Evolutionary conservation across 176 grass and related monocot species (phyloP), one percentile per base, ranked within the genome.

Genomic region (Raddia guianensis): DNA sequence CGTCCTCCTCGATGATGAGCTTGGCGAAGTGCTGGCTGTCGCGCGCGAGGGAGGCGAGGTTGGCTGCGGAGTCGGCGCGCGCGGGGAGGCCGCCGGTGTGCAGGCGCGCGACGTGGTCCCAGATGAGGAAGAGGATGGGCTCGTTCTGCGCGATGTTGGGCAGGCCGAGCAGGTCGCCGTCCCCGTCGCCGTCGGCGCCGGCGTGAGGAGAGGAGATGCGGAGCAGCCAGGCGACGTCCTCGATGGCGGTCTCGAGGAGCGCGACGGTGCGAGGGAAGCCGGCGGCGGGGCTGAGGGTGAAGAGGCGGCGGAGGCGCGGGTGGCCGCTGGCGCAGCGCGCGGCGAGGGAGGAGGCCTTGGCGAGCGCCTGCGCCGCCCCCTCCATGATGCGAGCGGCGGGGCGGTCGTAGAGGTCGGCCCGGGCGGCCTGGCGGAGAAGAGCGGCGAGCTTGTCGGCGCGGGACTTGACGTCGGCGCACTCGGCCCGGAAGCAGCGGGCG

Each of bases 1-100:
- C 91, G 37, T 91, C 94, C 86, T 97, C 94, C 69, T 97, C 94
- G 60, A 97, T 97, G 75, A 97, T 97, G 60, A 82, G 85, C 68
- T 90, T 93, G 57, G 91, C 91, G 60, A 89, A 91, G 73, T 90
- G 94, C 3, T 87, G 88, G 50, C 8, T 93, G 83, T 97, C 91
- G 35, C 77, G 77, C 13, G 94, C 91, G 74, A 97, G 86, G 1
- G 91, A 91, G 12, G 91, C 91, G 53, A 97, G 89, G 63, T 73
- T 87, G 52, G 69, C 71, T 49, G 91, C 91, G 9, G 91, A 83
- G 69, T 94, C 91, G 0, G 82, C 63, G 49, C 88, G 88, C 7
- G 79, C 82, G 45, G 87, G 85, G 5, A 76, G 81, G 1, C 74
- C 85, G 3, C 91, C 88, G 7, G 85, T 91, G 68, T 94, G 82